Percentiles rank a stretch among this genome's conserved stretches.
Evolutionary conservation across 2,329 filamentous ascomycete species (phyloP).

Genomic region (Helicocarpus griseus): DNA sequence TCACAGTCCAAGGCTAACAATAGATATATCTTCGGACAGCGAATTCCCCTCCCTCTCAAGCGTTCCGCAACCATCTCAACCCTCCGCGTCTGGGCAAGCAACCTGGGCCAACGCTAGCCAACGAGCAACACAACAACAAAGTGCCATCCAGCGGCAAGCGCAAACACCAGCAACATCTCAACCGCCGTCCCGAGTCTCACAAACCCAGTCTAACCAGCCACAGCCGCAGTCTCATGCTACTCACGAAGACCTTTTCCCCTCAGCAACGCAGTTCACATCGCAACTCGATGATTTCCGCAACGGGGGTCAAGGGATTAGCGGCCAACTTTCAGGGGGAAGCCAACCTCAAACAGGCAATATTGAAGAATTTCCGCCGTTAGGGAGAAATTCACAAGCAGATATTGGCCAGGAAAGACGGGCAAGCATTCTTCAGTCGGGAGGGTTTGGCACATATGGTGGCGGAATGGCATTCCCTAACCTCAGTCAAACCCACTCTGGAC

Average conservation of each 20-base stretch:
- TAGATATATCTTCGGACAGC: conserved; percentile 28
- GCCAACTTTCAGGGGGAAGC: conserved; percentile 39
- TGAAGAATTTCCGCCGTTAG: conserved; percentile 53
- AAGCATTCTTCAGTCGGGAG: conserved; percentile 32
- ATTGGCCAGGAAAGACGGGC: conserved; percentile 11
- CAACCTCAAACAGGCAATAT: conserved; percentile 49
- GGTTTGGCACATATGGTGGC: conserved; percentile 31
- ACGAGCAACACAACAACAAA: conserved; percentile 44
- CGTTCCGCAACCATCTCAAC: conserved; percentile 43
- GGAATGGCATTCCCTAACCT: conserved; percentile 34
- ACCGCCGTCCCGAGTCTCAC: conserved; percentile 30
- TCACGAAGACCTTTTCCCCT: conserved; percentile 39
- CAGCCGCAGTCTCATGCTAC: conserved; percentile 37
- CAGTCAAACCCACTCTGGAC: conserved; percentile 30
- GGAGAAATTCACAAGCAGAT: conserved; percentile 30
- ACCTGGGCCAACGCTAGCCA: conserved; percentile 50
- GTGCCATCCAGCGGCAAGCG: conserved; percentile 44
- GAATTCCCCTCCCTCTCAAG: conserved; percentile 55
- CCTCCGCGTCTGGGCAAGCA: conserved; percentile 42
- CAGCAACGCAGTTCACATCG: conserved; percentile 41
- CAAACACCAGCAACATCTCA: conserved; percentile 31
- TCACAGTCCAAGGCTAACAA: conserved; percentile 7
- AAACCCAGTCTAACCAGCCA: conserved; percentile 32
- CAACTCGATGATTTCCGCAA: conserved; percentile 48
- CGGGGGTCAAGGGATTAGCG: conserved; percentile 45